phyloP scores from a whole-genome alignment of 225 moss, liverwort and hornwort species.

The Rhytidiadelphus loreus region DNA sequence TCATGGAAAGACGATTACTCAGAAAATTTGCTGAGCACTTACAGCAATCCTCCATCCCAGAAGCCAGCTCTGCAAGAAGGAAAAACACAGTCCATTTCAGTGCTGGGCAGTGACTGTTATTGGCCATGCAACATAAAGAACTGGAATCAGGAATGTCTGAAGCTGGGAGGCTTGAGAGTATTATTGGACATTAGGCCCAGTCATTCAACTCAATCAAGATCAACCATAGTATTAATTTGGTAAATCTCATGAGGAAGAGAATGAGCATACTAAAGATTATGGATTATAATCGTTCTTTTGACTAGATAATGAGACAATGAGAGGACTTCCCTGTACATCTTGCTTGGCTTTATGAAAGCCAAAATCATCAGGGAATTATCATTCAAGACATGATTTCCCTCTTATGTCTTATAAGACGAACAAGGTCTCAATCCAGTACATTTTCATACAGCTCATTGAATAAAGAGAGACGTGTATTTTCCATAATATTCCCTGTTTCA shows the following conservation, averaged over 20 bases:
- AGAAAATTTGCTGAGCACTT: background rate
- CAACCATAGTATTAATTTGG: no score
- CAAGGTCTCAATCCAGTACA: no score
- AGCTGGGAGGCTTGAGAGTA: background rate
- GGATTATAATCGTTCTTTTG: background rate
- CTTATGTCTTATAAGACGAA: no score
- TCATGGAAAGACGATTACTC: background rate
- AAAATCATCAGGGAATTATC: background rate
- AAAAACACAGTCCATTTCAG: background rate
- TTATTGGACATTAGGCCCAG: no score
- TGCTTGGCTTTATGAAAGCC: background rate
- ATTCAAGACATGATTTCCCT: background rate
- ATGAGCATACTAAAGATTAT: no score
- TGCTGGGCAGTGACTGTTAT: background rate
- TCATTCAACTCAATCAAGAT: background rate
- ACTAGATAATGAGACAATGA: background rate
- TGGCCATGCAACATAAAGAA: background rate
- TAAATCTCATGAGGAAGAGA: background rate
- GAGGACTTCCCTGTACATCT: background rate
- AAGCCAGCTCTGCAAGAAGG: constrained; percentile 9
- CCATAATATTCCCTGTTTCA: no score
- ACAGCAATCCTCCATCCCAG: constrained; percentile 25
- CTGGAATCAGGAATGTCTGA: background rate
- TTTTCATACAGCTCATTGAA: background rate
- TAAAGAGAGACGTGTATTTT: background rate